Conservation (phyloP, 257 asterid genomes). For the Handroanthus guayacan region DNA sequence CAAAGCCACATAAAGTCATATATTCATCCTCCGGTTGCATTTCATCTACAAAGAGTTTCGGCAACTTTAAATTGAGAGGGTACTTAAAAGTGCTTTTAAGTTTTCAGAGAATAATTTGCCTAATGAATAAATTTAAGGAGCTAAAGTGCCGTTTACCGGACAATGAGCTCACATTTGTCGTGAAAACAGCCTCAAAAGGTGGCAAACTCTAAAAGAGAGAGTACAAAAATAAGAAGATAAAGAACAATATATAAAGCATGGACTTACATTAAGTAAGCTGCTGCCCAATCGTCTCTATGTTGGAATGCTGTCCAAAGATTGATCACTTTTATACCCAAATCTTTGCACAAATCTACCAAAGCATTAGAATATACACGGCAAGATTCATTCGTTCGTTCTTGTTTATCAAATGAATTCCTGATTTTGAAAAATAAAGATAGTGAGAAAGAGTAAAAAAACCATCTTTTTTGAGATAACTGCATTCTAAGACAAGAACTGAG, state of each 20-base stretch:
- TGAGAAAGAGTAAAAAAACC: too few species aligned
- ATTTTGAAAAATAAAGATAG: background rate
- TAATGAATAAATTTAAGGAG: too few species aligned
- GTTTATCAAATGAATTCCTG: constrained; percentile 44
- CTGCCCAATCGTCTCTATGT: constrained; percentile 60
- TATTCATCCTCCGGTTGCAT: too few species aligned
- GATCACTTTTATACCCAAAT: constrained; percentile 59
- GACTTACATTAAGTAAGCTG: constrained; percentile 59
- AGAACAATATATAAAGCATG: background rate
- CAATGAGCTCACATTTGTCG: too few species aligned
- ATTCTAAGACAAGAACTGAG: background rate
- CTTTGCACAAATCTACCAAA: constrained; percentile 55
- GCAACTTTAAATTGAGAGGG: too few species aligned
- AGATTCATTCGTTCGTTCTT: constrained; percentile 56
- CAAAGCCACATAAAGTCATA: too few species aligned
- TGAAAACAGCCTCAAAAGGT: background rate
- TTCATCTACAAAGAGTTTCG: too few species aligned
- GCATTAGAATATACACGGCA: constrained; percentile 65
- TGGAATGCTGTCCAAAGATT: constrained; percentile 72
- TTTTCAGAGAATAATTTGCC: too few species aligned
- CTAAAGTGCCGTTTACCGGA: too few species aligned
- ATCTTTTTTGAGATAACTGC: background rate
- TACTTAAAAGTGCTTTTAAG: too few species aligned
- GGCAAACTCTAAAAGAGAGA: background rate
- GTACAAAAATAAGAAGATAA: background rate